Conservation (phyloP, 495 filamentous ascomycete species). For the Lasiosphaeria hispida region DNA sequence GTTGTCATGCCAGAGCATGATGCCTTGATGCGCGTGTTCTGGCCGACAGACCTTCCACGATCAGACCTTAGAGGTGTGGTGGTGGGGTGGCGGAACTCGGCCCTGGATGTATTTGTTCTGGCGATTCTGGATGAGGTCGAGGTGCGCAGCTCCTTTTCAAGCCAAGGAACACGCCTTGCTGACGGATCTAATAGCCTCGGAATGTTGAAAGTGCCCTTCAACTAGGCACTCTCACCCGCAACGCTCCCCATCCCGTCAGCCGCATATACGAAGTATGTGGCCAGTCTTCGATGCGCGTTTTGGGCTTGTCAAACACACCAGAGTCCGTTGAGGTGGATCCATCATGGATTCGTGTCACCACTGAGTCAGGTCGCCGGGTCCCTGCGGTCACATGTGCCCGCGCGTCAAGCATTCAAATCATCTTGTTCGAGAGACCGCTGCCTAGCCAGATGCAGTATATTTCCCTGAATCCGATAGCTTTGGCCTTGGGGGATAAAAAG, state of each 20-base stretch:
- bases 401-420: conserved; percentile 73
- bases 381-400: conserved; percentile 72
- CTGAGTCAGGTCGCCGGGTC: conserved; percentile 51
- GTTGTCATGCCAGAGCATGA: conserved; percentile 86
- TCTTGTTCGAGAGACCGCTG: conserved; percentile 82
- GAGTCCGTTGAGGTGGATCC: conserved; percentile 57
- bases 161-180: background rate
- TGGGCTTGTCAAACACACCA: conserved; percentile 71
- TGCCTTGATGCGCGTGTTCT: conserved; percentile 96
- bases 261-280: conserved; percentile 85
- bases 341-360: conserved; percentile 67
- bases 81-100: conserved; percentile 94
- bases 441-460: conserved; percentile 95
- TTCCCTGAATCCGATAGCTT: conserved; percentile 81
- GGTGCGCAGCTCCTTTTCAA: conserved; percentile 46
- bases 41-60: conserved; percentile 82
- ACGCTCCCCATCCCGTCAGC: conserved; percentile 74
- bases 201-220: conserved; percentile 87
- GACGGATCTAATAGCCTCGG: conserved; percentile 40
- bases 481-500: conserved; percentile 79
- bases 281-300: conserved; percentile 74
- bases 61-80: conserved; percentile 75
- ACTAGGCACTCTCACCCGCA: conserved; percentile 77
- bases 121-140: conserved; percentile 88
- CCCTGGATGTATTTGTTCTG: conserved; percentile 84